phyloP scores from a whole-genome alignment of 345 rosid species.

The Populus tremula region DNA sequence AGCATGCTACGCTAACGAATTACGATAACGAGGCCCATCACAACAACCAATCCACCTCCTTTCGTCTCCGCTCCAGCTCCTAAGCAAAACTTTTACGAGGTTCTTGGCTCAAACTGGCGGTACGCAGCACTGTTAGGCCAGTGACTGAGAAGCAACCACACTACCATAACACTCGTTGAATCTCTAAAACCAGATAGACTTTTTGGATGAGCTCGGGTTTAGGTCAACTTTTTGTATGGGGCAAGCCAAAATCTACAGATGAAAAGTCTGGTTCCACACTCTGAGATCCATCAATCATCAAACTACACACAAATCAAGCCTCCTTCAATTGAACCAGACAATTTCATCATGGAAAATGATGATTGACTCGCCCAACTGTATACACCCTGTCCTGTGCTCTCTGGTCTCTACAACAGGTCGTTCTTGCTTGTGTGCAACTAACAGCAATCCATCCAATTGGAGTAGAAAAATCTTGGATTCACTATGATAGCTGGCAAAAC shows the following conservation, averaged over 20 bases:
- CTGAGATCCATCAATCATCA: neutral
- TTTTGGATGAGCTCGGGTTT: neutral
- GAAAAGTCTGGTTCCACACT: neutral
- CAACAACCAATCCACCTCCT: no score
- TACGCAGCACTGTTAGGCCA: neutral
- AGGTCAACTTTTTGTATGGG: neutral
- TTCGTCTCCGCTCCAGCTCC: no score
- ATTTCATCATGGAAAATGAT: neutral
- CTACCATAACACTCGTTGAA: no score
- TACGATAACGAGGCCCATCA: no score
- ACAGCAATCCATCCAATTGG: neutral
- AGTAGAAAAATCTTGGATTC: constrained; percentile 5
- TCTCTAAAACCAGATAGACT: no score
- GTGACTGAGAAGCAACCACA: neutral
- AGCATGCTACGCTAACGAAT: no score
- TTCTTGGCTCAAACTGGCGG: neutral
- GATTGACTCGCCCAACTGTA: neutral
- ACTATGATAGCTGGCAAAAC: neutral
- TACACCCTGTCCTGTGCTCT: neutral
- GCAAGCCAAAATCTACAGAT: neutral
- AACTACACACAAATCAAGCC: neutral
- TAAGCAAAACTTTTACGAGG: neutral
- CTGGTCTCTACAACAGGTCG: constrained; percentile 5
- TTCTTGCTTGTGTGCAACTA: constrained; percentile 7
- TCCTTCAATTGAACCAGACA: neutral